A percentile compares a stretch with the other conserved stretches of the same genome.
Evolutionary conservation across 768 basidiomycete species (phyloP).

Genomic region (Boletus subcaerulescens): DNA sequence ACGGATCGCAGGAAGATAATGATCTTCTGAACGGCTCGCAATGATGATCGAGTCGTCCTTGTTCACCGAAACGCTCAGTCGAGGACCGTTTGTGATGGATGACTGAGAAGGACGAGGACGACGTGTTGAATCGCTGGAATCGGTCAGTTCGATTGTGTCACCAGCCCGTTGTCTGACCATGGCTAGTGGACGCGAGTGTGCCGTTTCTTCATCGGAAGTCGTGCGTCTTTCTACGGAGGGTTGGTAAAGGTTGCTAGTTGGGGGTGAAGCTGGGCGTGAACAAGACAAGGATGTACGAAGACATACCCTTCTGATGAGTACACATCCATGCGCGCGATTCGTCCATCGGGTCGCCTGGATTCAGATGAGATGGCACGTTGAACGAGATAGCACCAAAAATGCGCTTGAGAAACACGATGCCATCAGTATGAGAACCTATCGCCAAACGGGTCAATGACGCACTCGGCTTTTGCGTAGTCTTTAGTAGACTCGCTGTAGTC

Average conservation of each 20-base stretch:
- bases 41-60: too few relatives aligned
- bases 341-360: slow-evolving; percentile 2
- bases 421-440: neutral
- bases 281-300: neutral
- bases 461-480: slow-evolving; percentile 18
- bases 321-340: slow-evolving; percentile 15
- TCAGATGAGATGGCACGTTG: neutral
- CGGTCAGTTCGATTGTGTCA: too few relatives aligned
- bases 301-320: slow-evolving; percentile 14
- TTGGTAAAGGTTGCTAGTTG: too few relatives aligned
- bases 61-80: too few relatives aligned
- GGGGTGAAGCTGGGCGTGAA: neutral
- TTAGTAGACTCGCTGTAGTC: slow-evolving; percentile 11
- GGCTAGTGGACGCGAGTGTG: too few relatives aligned
- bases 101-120: too few relatives aligned
- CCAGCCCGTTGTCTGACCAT: too few relatives aligned
- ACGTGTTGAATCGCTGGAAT: too few relatives aligned
- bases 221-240: too few relatives aligned
- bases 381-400: neutral
- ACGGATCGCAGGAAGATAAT: too few relatives aligned
- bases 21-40: slow-evolving; percentile 24
- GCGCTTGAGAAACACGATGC: neutral
- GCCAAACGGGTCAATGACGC: neutral
- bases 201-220: too few relatives aligned
- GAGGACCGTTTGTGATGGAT: too few relatives aligned